Base-by-base conservation (phyloP, 352 stramenopile genomes). In the Saprolegnia diclina region DNA sequence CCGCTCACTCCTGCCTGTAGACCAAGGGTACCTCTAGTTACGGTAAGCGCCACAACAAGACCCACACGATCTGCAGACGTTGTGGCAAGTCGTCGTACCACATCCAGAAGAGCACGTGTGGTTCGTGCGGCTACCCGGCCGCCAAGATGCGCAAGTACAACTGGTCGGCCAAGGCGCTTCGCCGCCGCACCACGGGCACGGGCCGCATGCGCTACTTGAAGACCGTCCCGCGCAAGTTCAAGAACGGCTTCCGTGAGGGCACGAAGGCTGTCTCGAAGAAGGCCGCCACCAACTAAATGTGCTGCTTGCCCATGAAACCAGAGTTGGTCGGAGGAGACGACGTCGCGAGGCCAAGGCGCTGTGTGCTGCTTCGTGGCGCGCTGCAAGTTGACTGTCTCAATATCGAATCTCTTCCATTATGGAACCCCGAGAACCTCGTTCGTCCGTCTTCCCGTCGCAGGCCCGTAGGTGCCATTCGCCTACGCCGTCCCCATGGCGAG, bases 21-120 rank as follows among this genome's bases (percentile, higher is more conserved):
- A 99, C 97, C 79, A 99, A 99, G 89, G 97, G 97, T 96, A 99
- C 97, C 73, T 97, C 97, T 75, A 97, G 89, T 83, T 99, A 99
- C 85, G 97, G 97, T 91, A 99, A 99, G 90, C 94, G 97, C 82
- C 97, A 99, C 92, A 99, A 98, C 82, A 99, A 99, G 96, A 98
- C 96, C 74, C 97, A 99, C 95, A 99, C 97, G 71, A 88, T 98
- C 74, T 99, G 97, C 84, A 92, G 97, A 88, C 94, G 97, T 74
- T 99, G 97, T 84, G 97, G 97, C 72, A 97, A 97, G 79, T 92
- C 90, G 77, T 99, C 97, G 73, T 99, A 97, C 90, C 97, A 99
- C 95, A 97, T 99, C 76, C 97, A 99, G 90, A 99, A 99, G 96
- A 91, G 87, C 74, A 92, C 86, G 64, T 99, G 97, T 92, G 95